Evolutionary conservation across 305 asterid genomes (phyloP).

Genomic region (Rubia occidens): DNA sequence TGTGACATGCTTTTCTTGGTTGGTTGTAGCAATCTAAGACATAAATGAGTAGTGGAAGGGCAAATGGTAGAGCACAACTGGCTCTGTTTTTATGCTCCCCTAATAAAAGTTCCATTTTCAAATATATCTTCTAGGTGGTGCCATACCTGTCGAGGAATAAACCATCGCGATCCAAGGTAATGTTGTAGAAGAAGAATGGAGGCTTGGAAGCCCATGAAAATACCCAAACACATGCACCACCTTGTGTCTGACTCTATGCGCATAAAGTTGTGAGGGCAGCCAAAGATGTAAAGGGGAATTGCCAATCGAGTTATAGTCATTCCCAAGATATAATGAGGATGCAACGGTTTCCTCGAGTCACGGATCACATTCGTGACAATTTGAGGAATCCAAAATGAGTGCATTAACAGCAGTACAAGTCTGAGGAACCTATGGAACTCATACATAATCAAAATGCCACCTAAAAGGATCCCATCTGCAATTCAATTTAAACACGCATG

Average conservation of each 20-base stretch:
- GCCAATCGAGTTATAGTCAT: constrained; percentile 78
- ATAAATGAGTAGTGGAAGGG: constrained; percentile 2
- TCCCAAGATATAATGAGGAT: constrained; percentile 89
- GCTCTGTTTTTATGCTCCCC: neutral
- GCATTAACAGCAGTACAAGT: constrained; percentile 65
- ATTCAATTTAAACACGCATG: constrained; percentile 11
- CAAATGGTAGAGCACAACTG: neutral
- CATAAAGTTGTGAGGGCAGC: constrained; percentile 96
- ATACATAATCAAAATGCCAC: constrained; percentile 82
- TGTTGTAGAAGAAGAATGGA: constrained; percentile 78
- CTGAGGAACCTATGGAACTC: constrained; percentile 76
- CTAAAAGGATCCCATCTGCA: constrained; percentile 93
- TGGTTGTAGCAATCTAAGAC: neutral
- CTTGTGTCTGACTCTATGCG: constrained; percentile 64
- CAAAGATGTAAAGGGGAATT: constrained; percentile 75
- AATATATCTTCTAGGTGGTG: constrained; percentile 9
- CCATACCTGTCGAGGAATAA: constrained; percentile 88
- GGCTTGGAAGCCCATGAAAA: constrained; percentile 74
- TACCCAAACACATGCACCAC: constrained; percentile 70
- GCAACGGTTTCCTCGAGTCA: constrained; percentile 89
- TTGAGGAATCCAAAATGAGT: constrained; percentile 97
- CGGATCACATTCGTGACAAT: constrained; percentile 65
- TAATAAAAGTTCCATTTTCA: neutral
- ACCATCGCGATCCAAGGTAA: constrained; percentile 90
- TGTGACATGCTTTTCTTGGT: neutral